Base-by-base conservation (phyloP, 352 stramenopile species). In the Pythium pyrilobum region DNA sequence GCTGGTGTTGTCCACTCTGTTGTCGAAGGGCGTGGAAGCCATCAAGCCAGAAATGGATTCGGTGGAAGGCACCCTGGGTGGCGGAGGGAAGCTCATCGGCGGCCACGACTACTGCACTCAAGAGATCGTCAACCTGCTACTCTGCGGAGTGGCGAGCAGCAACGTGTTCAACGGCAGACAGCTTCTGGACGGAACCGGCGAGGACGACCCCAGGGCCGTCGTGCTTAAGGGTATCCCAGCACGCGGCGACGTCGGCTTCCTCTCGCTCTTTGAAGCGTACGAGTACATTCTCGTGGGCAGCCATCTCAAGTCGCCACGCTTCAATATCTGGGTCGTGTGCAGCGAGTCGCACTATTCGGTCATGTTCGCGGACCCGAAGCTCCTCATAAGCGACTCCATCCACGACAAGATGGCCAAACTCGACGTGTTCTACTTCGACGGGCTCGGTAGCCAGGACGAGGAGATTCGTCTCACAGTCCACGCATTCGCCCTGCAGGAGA, bases 121-220 rank as follows among this genome's bases (percentile, higher is more conserved):
- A 54, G 96, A 99, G 63, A 75, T 98, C 23, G 96, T 99, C 8
- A 98, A 98, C 72, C 62, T 98, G 33, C 64, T 98, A n/a, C 66
- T 98, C 7, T 86, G 87, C 21, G 96, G 96, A 9, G 76, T 87
- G 34, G 93, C 93, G 7, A 79, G 74, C 49, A 97, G 87, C 66
- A 98, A 98, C 56, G 89, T 98, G 3, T 98, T 98, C 68, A 80
- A 98, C 60, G 91, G 96, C 12, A 80, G 69, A 24, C 75, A 95
- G 51, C 68, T 88, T 20, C 62, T 97, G 5, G 89, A 90, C 52
- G 76, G 66, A 13, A 38, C 63, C 0, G 79, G 63, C 43, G 76
- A 71, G 31, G 71, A 86, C 46, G 77, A 94, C 28, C 70, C 70
- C 12, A 87, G 65, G 8, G 64, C 64, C 0, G 37, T 95, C 13